phyloP scores from a whole-genome alignment of 257 asterid genomes.

The Osmanthus fragrans region DNA sequence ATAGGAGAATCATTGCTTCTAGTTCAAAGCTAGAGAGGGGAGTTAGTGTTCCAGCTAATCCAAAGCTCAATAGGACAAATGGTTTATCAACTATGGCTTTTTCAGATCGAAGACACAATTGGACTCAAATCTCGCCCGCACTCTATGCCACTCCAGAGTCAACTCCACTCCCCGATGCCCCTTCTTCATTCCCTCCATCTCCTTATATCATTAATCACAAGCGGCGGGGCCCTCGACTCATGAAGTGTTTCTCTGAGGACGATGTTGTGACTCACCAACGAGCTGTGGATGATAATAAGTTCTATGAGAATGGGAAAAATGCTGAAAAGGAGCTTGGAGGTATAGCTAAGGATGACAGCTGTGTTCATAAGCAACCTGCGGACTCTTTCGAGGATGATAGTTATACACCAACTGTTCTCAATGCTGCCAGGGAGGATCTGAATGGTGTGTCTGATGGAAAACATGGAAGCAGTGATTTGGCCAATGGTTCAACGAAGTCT shows the following conservation, averaged over 20 bases:
- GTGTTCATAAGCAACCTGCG: conserved; percentile 19
- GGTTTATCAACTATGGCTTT: conserved; percentile 24
- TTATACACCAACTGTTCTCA: conserved; percentile 7
- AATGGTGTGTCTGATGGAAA: conserved; percentile 18
- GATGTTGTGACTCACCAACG: conserved; percentile 51
- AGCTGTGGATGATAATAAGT: conserved; percentile 30
- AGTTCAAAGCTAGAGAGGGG: conserved; percentile 46
- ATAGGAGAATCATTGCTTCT: conserved; percentile 31
- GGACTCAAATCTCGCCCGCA: conserved; percentile 89
- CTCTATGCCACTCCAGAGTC: conserved; percentile 85
- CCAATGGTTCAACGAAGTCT: conserved; percentile 30
- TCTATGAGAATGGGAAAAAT: conserved; percentile 33
- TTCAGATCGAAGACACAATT: conserved; percentile 33
- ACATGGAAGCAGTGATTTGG: conserved; percentile 21
- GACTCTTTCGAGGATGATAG: conserved; percentile 18
- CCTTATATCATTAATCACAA: conserved; percentile 90
- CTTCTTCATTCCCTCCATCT: conserved; percentile 82
- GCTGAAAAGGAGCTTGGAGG: conserved; percentile 36
- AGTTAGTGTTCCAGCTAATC: conserved; percentile 41
- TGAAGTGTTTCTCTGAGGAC: conserved; percentile 73
- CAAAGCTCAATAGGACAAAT: conserved; percentile 33
- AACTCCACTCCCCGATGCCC: conserved; percentile 89
- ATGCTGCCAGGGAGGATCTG: conserved; percentile 33
- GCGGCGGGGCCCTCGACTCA: conserved; percentile 87
- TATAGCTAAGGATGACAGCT: conserved; percentile 30